Evolutionary conservation across 352 stramenopile genomes (phyloP), one percentile per base, ranked within the genome.

Genomic region (Phytophthora aleatoria): DNA sequence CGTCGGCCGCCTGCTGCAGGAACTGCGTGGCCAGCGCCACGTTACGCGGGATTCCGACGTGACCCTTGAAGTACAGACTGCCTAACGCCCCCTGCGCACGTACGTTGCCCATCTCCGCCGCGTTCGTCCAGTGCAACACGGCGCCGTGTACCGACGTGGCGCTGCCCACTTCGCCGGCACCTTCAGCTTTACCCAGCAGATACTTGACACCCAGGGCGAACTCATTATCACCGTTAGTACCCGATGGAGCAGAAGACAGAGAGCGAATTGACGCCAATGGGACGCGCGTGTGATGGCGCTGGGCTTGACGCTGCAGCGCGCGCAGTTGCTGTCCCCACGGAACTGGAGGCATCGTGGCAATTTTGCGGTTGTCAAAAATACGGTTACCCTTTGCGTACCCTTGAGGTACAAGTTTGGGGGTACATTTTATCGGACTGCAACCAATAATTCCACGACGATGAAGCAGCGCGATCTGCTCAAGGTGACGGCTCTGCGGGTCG

Each of bases 111-210:
- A 73, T 55, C 57, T 90, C 79, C 28, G 86, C 86, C 0, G 86
- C 86, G 52, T 81, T 91, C 10, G 82, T 92, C 86, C 86, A 94
- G 68, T 92, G 83, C 15, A 91, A 59, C 42, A 93, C 65, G 16
- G 86, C 82, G 52, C 67, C 70, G 24, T 89, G 69, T 28, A 89
- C 68, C 6, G 72, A 74, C 48, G 66, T 50, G 2, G 71, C 50
- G 36, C 80, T 83, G 39, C 61, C 63, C 41, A 70, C 60, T 49
- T 72, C 48, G 1, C 50, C 47, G 1, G 43, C 50, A 2, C 61
- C 60, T 16, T 76, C 54, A 3, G 58, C 64, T 60, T 83, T 85
- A 42, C 79, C 75, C 50, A 89, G 44, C 26, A 90, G 56, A 38
- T 79, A 82, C 68, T 84, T 70, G 15, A 92, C 83, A 10, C 83